These are phyloP conservation scores for Capsella bursapastoris DNA, from an alignment of 345 rosid genomes.

Conservation along the genomic window DNA sequence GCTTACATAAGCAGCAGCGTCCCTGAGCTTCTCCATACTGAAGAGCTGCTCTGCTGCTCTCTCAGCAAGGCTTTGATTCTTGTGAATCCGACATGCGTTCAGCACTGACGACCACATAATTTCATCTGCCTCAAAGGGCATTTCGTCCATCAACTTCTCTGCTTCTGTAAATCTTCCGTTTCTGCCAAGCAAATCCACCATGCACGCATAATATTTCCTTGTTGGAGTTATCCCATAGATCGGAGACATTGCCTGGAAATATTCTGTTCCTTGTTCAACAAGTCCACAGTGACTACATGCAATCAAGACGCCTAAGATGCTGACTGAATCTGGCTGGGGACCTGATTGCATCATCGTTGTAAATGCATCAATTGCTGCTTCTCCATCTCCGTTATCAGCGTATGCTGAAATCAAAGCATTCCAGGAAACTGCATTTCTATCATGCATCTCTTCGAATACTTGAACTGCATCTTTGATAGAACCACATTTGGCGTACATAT, in stretches of 20 bases:
- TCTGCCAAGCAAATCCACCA: constrained; percentile 74
- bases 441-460: constrained; percentile 77
- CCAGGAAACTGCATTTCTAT: constrained; percentile 80
- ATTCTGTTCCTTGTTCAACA: constrained; percentile 67
- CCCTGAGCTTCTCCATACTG: constrained; percentile 70
- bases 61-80: constrained; percentile 66
- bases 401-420: constrained; percentile 79
- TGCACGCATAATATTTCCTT: constrained; percentile 70
- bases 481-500: constrained; percentile 91
- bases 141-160: constrained; percentile 63
- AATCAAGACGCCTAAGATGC: constrained; percentile 68
- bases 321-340: constrained; percentile 71
- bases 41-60: constrained; percentile 74
- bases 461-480: constrained; percentile 68
- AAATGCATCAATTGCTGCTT: constrained; percentile 60
- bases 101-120: constrained; percentile 84
- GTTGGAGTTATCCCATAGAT: constrained; percentile 61
- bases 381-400: constrained; percentile 83
- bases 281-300: constrained; percentile 89
- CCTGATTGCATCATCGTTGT: constrained; percentile 67
- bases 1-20: constrained; percentile 80
- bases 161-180: constrained; percentile 69
- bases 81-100: constrained; percentile 89
- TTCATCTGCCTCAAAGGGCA: constrained; percentile 86
- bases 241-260: constrained; percentile 62